phyloP scores from a whole-genome alignment of 2,329 filamentous ascomycete genomes.

The Talaromyces sp. region DNA sequence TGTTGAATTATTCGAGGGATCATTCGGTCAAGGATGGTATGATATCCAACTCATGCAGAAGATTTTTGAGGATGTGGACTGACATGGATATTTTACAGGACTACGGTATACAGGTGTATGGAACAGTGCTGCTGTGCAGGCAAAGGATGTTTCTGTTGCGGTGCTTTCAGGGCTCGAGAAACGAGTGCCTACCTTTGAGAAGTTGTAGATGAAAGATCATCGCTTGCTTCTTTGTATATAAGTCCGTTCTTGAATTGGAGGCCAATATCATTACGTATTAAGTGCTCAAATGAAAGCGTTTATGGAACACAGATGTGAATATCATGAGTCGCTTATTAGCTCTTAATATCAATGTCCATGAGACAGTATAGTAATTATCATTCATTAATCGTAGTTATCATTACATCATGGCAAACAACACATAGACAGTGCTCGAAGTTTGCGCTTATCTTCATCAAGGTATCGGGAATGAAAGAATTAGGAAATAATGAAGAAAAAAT shows the following conservation, averaged over 20 bases:
- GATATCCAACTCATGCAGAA: slow-evolving; percentile 28
- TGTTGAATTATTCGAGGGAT: slow-evolving; percentile 78
- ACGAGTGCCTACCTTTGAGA: slow-evolving; percentile 77
- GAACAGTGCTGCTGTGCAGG: slow-evolving; percentile 82
- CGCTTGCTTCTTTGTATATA: neutral
- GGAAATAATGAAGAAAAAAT: neutral
- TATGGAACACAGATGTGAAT: neutral
- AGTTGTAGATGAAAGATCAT: slow-evolving; percentile 55
- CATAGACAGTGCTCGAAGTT: neutral
- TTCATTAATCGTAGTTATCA: slow-evolving; percentile 4
- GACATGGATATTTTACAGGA: slow-evolving; percentile 41
- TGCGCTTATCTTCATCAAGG: neutral
- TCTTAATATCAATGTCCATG: neutral
- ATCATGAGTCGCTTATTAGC: neutral
- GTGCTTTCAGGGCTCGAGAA: slow-evolving; percentile 74
- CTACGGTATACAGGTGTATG: slow-evolving; percentile 81
- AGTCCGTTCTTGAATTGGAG: neutral
- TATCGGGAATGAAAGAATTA: neutral
- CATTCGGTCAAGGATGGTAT: slow-evolving; percentile 71
- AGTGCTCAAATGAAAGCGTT: neutral
- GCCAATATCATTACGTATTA: neutral
- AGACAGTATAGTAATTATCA: neutral
- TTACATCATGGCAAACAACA: slow-evolving; percentile 1
- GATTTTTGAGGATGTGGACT: neutral
- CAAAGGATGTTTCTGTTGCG: slow-evolving; percentile 69